These are phyloP conservation scores for Leptosphaerulina australis DNA, from an alignment of 2,329 filamentous ascomycete species.

Conservation along the genomic window DNA sequence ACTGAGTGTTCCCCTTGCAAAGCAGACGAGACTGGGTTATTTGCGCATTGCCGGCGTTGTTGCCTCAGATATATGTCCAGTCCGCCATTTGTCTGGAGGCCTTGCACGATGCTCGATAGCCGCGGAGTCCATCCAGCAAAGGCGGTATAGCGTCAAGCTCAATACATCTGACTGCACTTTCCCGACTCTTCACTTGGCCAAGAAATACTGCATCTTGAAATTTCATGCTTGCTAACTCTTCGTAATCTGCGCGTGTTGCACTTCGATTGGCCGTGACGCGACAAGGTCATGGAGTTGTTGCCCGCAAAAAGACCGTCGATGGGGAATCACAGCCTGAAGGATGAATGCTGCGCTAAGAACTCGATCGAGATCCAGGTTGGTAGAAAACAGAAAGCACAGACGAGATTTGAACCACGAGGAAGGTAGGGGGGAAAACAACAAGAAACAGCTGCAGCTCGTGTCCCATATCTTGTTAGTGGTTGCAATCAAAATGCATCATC, in stretches of 20 bases:
- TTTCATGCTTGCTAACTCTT: not conserved
- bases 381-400: not conserved
- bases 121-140: not conserved
- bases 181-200: conserved; percentile 1
- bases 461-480: not conserved
- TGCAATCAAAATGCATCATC: conserved; percentile 5
- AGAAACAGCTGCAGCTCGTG: not conserved
- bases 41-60: not conserved
- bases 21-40: no score
- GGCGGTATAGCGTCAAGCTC: conserved; percentile 10
- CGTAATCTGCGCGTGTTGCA: conserved; percentile 1
- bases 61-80: not conserved
- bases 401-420: conserved; percentile 2
- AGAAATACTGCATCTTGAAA: not conserved
- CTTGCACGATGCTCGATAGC: conserved; percentile 1
- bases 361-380: conserved; percentile 8
- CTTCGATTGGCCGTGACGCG: conserved; percentile 4
- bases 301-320: conserved; percentile 14
- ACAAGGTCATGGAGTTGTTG: conserved; percentile 1
- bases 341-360: conserved; percentile 1
- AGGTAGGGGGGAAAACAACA: conserved; percentile 6
- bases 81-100: not conserved
- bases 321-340: not conserved
- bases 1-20: no score
- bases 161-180: not conserved